A percentile compares a stretch with the other conserved stretches of the same genome.
phyloP scores from a whole-genome alignment of 164 flowering plant species.

The Saururus chinensis region DNA sequence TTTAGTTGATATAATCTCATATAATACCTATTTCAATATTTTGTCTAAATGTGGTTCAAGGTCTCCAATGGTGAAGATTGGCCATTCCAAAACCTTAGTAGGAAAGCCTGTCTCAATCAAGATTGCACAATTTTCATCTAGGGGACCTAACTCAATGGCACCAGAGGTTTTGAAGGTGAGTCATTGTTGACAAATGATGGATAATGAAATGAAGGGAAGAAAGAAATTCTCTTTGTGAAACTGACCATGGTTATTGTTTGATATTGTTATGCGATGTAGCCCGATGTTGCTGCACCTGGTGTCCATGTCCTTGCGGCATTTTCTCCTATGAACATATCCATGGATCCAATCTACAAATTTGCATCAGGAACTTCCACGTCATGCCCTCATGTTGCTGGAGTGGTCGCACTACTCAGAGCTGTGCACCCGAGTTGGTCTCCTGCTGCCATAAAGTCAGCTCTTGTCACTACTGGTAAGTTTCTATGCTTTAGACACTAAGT shows the following conservation, averaged over 20 bases:
- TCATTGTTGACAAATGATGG: no score
- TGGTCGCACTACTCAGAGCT: slow-evolving; percentile 45
- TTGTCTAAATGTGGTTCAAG: slow-evolving; percentile 4
- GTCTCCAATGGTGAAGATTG: slow-evolving; percentile 26
- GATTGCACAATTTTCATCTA: slow-evolving; percentile 5
- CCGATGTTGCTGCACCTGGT: slow-evolving; percentile 19
- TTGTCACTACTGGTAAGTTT: slow-evolving; percentile 40
- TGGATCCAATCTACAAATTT: slow-evolving; percentile 4
- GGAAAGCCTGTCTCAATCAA: slow-evolving; percentile 19
- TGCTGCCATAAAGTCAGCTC: slow-evolving; percentile 49
- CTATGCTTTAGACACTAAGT: background rate
- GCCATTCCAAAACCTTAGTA: slow-evolving; percentile 20
- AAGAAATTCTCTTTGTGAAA: no score
- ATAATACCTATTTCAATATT: background rate
- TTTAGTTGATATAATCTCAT: no score
- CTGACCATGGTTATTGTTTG: no score
- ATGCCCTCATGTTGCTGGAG: slow-evolving; percentile 40
- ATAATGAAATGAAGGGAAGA: no score
- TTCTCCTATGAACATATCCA: background rate
- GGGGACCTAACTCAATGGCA: background rate
- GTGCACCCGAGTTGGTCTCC: slow-evolving; percentile 48
- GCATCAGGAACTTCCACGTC: slow-evolving; percentile 59
- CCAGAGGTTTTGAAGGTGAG: background rate
- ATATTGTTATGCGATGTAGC: slow-evolving; percentile 6
- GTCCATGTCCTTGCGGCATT: slow-evolving; percentile 15